phyloP scores from a whole-genome alignment of 176 grass and related monocot genomes.

The Metroxylon sagu region DNA sequence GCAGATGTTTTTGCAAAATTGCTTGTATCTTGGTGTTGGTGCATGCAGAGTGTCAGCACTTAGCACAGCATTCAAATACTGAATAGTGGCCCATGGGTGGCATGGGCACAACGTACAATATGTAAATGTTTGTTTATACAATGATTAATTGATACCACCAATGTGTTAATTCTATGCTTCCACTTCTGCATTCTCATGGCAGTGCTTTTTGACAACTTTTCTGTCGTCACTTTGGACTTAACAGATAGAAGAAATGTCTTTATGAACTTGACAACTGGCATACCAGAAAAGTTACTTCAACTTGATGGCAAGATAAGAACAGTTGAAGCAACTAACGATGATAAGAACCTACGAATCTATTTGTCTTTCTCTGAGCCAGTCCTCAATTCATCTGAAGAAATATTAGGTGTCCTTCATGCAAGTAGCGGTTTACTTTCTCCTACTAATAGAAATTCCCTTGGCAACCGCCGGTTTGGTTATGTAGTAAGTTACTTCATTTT shows the following conservation, averaged over 20 bases:
- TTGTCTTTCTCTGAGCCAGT: constrained; percentile 65
- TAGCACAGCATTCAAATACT: too few species aligned
- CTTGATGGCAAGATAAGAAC: constrained; percentile 53
- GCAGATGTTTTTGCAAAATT: too few species aligned
- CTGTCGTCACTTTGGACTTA: not conserved
- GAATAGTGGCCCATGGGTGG: too few species aligned
- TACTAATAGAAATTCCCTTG: constrained; percentile 46
- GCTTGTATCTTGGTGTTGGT: too few species aligned
- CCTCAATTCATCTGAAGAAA: constrained; percentile 62
- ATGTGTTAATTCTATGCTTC: too few species aligned
- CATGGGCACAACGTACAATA: too few species aligned
- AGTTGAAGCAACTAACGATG: constrained; percentile 60
- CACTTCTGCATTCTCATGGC: too few species aligned
- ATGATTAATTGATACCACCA: too few species aligned
- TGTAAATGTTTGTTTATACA: too few species aligned
- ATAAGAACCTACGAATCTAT: constrained; percentile 39
- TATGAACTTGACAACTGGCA: constrained; percentile 44
- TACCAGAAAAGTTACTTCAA: constrained; percentile 44
- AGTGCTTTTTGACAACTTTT: not conserved
- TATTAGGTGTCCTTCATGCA: constrained; percentile 34
- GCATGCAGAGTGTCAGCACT: too few species aligned
- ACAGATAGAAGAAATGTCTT: constrained; percentile 57
- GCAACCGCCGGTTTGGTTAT: constrained; percentile 68
- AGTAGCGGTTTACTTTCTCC: constrained; percentile 43
- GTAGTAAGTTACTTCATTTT: constrained; percentile 29